A percentile compares a stretch with the other conserved stretches of the same genome.
Conservation (phyloP, 2,329 filamentous ascomycete species). For the Thermothelomyces thermophilus region DNA sequence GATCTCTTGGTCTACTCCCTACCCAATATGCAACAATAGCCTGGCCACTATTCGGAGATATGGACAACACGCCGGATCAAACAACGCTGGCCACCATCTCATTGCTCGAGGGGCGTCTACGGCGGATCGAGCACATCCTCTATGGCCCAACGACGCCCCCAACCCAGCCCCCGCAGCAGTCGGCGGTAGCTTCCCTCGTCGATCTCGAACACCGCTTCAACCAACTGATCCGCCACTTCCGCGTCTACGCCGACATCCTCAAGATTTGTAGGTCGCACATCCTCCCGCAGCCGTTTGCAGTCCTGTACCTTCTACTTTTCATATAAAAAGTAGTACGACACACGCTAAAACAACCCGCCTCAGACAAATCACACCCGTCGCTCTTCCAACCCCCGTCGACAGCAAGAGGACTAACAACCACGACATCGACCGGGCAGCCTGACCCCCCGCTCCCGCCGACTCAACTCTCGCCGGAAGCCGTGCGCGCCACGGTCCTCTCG, state of each 20-base stretch:
- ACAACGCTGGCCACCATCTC: constrained; percentile 50
- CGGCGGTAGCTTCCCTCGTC: constrained; percentile 40
- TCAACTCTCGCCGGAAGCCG: constrained; percentile 44
- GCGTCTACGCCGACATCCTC: constrained; percentile 53
- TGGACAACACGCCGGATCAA: constrained; percentile 39
- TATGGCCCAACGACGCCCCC: constrained; percentile 39
- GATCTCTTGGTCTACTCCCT: no score
- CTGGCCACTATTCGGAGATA: constrained; percentile 5
- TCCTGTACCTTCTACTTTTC: no score
- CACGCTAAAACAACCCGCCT: no score
- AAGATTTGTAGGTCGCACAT: constrained; percentile 47
- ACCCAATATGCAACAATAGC: not conserved
- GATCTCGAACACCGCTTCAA: constrained; percentile 50
- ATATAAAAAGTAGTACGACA: no score
- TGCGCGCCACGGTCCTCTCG: constrained; percentile 50
- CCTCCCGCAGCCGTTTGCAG: no score
- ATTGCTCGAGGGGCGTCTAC: constrained; percentile 52
- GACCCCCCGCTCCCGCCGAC: constrained; percentile 34
- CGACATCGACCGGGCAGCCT: not conserved
- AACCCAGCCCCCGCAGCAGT: constrained; percentile 30
- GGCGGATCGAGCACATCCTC: constrained; percentile 53
- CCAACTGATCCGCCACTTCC: constrained; percentile 42
- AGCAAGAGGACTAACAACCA: constrained; percentile 19
- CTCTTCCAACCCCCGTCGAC: constrained; percentile 45
- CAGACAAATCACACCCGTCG: constrained; percentile 48